Conservation (phyloP, 257 asterid species). For the Apocynum venetum region DNA sequence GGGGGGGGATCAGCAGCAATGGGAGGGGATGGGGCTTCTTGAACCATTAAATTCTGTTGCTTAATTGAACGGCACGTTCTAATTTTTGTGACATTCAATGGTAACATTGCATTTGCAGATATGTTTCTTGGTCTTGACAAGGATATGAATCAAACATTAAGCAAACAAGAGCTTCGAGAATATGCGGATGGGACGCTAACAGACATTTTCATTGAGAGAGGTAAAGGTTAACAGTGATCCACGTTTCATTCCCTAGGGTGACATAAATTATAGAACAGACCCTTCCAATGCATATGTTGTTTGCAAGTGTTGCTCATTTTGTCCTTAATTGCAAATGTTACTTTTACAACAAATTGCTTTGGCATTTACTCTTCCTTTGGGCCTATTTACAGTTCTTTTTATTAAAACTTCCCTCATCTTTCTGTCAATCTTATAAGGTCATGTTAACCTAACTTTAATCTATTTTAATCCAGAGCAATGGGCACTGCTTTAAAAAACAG, state of each 20-base stretch:
- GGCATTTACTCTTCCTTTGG: background rate
- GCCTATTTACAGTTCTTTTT: background rate
- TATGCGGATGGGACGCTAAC: slow-evolving; percentile 98
- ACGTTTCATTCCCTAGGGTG: background rate
- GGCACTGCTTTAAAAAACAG: background rate
- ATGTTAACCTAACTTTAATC: background rate
- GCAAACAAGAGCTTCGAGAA: slow-evolving; percentile 95
- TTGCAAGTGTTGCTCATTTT: background rate
- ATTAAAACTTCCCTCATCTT: background rate
- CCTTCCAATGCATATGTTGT: background rate
- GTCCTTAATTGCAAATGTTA: background rate
- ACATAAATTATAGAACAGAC: background rate
- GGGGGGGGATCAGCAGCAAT: no score
- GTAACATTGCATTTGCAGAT: slow-evolving; percentile 43
- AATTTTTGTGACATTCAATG: slow-evolving; percentile 1
- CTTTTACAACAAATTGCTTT: no score
- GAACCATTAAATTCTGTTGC: background rate
- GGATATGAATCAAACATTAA: slow-evolving; percentile 89
- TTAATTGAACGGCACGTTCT: background rate
- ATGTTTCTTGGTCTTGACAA: slow-evolving; percentile 99
- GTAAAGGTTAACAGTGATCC: slow-evolving; percentile 28
- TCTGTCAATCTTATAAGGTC: background rate
- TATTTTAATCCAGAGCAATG: background rate
- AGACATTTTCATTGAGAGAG: slow-evolving; percentile 96
- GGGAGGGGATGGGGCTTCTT: background rate